Evolutionary conservation across 176 grass and related monocot genomes (phyloP).

Genomic region (Oryza officinalis): DNA sequence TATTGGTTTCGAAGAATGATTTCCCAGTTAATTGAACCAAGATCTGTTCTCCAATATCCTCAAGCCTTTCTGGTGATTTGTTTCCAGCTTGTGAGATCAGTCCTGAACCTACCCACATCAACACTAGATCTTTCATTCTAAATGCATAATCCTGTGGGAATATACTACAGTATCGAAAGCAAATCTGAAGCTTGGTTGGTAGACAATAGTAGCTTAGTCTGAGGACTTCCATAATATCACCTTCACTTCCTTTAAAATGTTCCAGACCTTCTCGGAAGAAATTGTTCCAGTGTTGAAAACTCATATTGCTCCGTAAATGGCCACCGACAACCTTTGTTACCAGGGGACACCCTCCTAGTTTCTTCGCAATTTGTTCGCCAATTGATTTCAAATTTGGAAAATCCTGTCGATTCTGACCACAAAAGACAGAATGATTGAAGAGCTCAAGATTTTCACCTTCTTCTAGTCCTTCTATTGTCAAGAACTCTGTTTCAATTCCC

Average conservation of each 20-base stretch:
- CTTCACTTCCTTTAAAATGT: slow-evolving; percentile 14
- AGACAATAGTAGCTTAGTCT: slow-evolving; percentile 46
- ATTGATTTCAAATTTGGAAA: neutral
- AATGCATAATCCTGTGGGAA: slow-evolving; percentile 32
- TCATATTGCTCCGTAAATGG: slow-evolving; percentile 1
- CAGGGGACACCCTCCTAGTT: slow-evolving; percentile 35
- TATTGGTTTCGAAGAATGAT: slow-evolving; percentile 44
- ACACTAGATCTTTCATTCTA: neutral
- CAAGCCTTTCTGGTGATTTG: neutral
- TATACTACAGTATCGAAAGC: slow-evolving; percentile 52
- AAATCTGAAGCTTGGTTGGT: slow-evolving; percentile 35
- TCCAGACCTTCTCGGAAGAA: slow-evolving; percentile 11
- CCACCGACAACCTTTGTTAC: slow-evolving; percentile 33
- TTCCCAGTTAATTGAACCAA: slow-evolving; percentile 21
- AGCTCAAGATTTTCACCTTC: slow-evolving; percentile 21
- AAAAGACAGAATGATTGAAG: slow-evolving; percentile 37
- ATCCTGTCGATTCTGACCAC: neutral
- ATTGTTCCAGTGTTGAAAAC: neutral
- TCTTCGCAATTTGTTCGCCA: slow-evolving; percentile 32
- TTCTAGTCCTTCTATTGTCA: slow-evolving; percentile 18
- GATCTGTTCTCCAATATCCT: slow-evolving; percentile 19
- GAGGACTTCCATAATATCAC: slow-evolving; percentile 28
- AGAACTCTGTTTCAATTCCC: neutral
- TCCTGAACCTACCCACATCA: slow-evolving; percentile 42
- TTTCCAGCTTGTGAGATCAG: neutral